Conservation (phyloP, 163 green algal species). For the Coccomyxa subellipsoidea region DNA sequence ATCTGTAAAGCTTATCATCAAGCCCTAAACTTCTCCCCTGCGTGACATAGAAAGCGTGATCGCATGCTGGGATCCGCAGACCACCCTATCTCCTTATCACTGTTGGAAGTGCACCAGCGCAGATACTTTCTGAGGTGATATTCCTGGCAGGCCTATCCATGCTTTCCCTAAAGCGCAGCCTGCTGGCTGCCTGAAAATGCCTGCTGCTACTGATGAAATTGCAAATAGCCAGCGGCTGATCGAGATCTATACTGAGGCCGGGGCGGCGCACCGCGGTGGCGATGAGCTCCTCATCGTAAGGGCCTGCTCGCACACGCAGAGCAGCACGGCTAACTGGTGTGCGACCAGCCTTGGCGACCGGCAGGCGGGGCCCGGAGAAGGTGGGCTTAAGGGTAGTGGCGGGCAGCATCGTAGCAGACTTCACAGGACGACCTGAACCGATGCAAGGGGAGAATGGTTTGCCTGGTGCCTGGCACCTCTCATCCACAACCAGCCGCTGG, state of each 20-base stretch:
- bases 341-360: not conserved
- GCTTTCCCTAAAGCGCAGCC: not conserved
- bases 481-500: not conserved
- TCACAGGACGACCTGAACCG: not conserved
- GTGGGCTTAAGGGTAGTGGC: not conserved
- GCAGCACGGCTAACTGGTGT: not conserved
- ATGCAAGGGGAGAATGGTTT: not conserved
- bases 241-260: not conserved
- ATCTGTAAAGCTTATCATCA: not conserved
- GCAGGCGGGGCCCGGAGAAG: not conserved
- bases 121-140: not conserved
- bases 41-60: too few species aligned
- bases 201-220: not conserved
- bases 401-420: not conserved
- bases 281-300: conserved; percentile 94
- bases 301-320: conserved; percentile 35
- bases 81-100: too few species aligned
- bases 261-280: conserved; percentile 75
- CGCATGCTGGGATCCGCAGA: too few species aligned
- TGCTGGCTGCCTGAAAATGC: not conserved
- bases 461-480: not conserved
- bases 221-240: not conserved
- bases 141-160: not conserved
- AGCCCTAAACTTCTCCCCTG: not conserved
- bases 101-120: too few species aligned